These are phyloP conservation scores for Mycena crocata DNA, from an alignment of 768 basidiomycete species.

Conservation along the genomic window DNA sequence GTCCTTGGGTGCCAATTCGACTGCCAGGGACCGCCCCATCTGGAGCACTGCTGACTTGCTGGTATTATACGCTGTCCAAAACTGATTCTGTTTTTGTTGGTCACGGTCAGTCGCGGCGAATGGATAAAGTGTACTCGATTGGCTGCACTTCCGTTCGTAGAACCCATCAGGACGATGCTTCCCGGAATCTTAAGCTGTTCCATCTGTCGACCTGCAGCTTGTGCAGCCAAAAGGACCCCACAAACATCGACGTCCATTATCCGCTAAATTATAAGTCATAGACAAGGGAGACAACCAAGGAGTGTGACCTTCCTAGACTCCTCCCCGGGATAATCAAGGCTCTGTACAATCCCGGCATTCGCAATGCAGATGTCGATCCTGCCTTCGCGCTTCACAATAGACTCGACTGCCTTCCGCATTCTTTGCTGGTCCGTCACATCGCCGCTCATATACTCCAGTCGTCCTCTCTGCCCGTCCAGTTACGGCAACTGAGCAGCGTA, in stretches of 20 bases:
- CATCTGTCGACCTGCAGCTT: conserved; percentile 71
- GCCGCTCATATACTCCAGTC: conserved; percentile 68
- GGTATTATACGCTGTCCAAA: conserved; percentile 78
- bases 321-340: conserved; percentile 72
- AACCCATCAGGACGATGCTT: conserved; percentile 56
- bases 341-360: conserved; percentile 79
- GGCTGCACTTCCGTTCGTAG: conserved; percentile 72
- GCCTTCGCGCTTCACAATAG: conserved; percentile 74
- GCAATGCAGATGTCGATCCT: conserved; percentile 82
- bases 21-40: conserved; percentile 82
- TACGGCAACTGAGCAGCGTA: conserved; percentile 58
- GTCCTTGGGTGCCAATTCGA: conserved; percentile 70
- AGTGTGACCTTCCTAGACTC: conserved; percentile 69
- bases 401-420: conserved; percentile 66
- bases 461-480: conserved; percentile 25
- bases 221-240: conserved; percentile 67
- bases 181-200: conserved; percentile 56
- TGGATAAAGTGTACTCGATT: conserved; percentile 62
- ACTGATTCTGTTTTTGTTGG: conserved; percentile 57
- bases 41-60: conserved; percentile 81
- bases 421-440: conserved; percentile 73
- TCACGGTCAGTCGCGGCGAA: conserved; percentile 32
- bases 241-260: conserved; percentile 64
- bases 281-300: neutral
- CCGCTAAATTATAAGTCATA: conserved; percentile 43